Evolutionary conservation across 208 protist genomes (phyloP).

Genomic region (Naegleria fowleri): DNA sequence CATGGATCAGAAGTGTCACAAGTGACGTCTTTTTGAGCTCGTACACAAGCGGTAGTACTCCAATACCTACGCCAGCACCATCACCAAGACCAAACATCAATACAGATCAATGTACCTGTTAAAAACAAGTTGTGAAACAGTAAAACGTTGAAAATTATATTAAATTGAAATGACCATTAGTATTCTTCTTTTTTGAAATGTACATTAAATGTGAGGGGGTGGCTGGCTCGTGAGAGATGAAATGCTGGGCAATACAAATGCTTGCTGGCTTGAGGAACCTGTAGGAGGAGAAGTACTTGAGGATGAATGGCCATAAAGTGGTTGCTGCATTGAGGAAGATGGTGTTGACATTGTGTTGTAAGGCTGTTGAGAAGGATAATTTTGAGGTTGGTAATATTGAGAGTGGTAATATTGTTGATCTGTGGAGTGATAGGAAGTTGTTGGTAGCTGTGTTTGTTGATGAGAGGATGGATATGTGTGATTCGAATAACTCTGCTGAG

Average conservation of each 20-base stretch:
- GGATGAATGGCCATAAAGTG: too few species aligned
- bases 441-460: background rate
- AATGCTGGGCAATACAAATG: too few species aligned
- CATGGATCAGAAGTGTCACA: background rate
- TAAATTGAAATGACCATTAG: too few species aligned
- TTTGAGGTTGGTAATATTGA: background rate
- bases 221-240: too few species aligned
- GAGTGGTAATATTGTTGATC: background rate
- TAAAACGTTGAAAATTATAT: too few species aligned
- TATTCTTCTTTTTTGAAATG: too few species aligned
- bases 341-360: background rate
- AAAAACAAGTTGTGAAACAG: background rate
- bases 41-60: background rate
- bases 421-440: background rate
- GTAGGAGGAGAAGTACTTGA: too few species aligned
- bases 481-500: background rate
- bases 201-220: too few species aligned
- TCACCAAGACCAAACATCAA: background rate
- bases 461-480: background rate
- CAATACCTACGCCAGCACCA: background rate
- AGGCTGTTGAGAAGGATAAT: background rate
- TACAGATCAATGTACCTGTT: background rate
- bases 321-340: too few species aligned
- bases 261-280: too few species aligned
- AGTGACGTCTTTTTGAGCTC: background rate